Base-by-base conservation (phyloP, 2,329 filamentous ascomycete genomes). In the Claviceps capensis region DNA sequence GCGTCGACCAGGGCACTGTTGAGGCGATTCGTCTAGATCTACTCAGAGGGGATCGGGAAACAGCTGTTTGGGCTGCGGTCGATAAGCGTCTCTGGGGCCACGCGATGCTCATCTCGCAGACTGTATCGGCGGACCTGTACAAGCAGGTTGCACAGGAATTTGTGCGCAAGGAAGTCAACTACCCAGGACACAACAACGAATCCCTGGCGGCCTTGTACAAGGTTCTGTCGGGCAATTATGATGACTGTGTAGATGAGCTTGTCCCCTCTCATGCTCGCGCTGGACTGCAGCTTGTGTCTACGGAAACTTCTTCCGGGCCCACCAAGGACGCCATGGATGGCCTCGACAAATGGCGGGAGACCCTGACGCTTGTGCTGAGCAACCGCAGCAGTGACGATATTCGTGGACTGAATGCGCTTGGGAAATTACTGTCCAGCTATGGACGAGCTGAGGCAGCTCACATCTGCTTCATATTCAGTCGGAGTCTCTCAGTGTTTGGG, bases 71-170 rank as follows among this genome's bases (percentile, higher is more conserved):
- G 91, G 77, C 85, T 57, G 90, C 93, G 4, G 91, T 89, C 36
- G 93, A 98, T 65, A 89, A 90, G 65, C 82, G 90, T 48, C 73
- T 98, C 2, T 98, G 94, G 94, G 93, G 88, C 2, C 94, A 98
- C 66, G 94, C 93, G 3, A 86, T 98, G 77, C 75, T 98, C 19
- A 84, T 98, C 38, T 85, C 93, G 1, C 78, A 81, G 55, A 82
- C 81, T 0, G 66, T 95, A 69, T 93, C 88, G 1, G 74, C 86
- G 47, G 86, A 88, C 22, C 74, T 94, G 2, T 97, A 94, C 78
- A 94, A 89, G 65, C 87, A 94, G 63, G 90, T 98, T 26, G 82
- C 89, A 0, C 89, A 95, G 61, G 93, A 98, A 62, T 98, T 98
- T 62, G 85, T 98, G 17, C 85, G 89, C 58, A 90, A 94, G 61